Evolutionary conservation across 495 filamentous ascomycete species (phyloP).

Genomic region (Tuber magnatum): DNA sequence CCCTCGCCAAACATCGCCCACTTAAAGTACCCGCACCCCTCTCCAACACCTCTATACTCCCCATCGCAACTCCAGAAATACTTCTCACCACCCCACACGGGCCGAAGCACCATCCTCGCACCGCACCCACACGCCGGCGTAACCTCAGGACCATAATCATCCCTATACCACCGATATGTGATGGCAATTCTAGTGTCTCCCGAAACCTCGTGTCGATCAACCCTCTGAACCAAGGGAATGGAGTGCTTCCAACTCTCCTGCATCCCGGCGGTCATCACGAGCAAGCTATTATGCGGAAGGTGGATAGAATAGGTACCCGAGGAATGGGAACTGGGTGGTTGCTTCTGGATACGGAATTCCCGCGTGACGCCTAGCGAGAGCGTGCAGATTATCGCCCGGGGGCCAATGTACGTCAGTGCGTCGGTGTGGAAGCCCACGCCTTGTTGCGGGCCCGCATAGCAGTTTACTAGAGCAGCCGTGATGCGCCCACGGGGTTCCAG

Average conservation of each 20-base stretch:
- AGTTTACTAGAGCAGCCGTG: slow-evolving; percentile 90
- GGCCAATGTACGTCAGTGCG: slow-evolving; percentile 87
- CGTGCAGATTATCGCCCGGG: slow-evolving; percentile 78
- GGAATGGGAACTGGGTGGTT: slow-evolving; percentile 48
- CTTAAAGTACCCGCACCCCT: slow-evolving; percentile 65
- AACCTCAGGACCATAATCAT: slow-evolving; percentile 62
- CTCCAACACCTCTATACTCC: slow-evolving; percentile 46
- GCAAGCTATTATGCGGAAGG: slow-evolving; percentile 84
- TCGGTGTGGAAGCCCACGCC: slow-evolving; percentile 88
- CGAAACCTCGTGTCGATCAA: slow-evolving; percentile 74
- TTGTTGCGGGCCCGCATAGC: slow-evolving; percentile 71
- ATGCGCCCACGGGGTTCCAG: slow-evolving; percentile 65
- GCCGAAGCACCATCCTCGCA: slow-evolving; percentile 59
- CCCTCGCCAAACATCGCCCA: slow-evolving; percentile 89
- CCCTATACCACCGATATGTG: slow-evolving; percentile 82
- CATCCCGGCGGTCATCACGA: slow-evolving; percentile 93
- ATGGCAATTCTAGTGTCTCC: slow-evolving; percentile 80
- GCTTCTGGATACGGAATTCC: slow-evolving; percentile 68
- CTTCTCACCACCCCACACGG: slow-evolving; percentile 65
- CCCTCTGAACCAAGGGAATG: slow-evolving; percentile 62
- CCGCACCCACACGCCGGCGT: slow-evolving; percentile 50
- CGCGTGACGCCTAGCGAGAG: slow-evolving; percentile 80
- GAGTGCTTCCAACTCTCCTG: slow-evolving; percentile 75
- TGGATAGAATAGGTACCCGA: slow-evolving; percentile 85
- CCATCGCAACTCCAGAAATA: slow-evolving; percentile 96